Evolutionary conservation across 2,329 filamentous ascomycete genomes (phyloP), one percentile per base, ranked within the genome.

Genomic region (Penicillium nordicum): DNA sequence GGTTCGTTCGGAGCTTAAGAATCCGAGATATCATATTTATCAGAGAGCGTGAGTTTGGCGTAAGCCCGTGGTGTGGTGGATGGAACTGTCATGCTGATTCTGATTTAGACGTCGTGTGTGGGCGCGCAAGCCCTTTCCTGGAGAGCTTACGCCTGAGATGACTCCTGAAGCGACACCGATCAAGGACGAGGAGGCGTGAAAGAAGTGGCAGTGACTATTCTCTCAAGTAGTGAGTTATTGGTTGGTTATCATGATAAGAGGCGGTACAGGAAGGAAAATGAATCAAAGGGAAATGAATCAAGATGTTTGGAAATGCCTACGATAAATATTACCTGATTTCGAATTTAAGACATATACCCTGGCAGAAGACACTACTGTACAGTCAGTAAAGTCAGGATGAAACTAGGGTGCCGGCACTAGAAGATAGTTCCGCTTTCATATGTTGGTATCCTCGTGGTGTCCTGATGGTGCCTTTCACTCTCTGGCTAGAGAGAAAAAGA

Each of bases 91-190:
- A 23, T 30, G n/a, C 23, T 38, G 21, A 38, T 38, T 3, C 6
- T n/a, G 16, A 16, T 21, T 23, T 30, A 55, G 53, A 18, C 53
- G 47, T 16, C 37, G 53, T 25, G 53, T 55, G 16, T 55, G 53
- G 53, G 47, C 53, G 11, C 48, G 48, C 23, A 55, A 55, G 38
- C 53, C 53, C 16, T 44, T 51, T 9, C 49, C 40, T 1, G 38
- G 29, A 14, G 38, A 51, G 10, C 10, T 44, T 32, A 34, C 32
- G 16, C 11, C 32, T 21, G 34, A 38, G 16, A 37, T 8, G 32
- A 37, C 34, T 7, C 32, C 23, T 21, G 34, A 38, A 5, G 27
- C 5, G 32, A 37, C 34, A 2, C 32, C 23, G 23, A 38, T 38
- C 11, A 49, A 49, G 16, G 4, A n/a, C 10, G 27, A 29, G 11